Base-by-base conservation (phyloP, 257 asterid species). In the Lycium barbarum region DNA sequence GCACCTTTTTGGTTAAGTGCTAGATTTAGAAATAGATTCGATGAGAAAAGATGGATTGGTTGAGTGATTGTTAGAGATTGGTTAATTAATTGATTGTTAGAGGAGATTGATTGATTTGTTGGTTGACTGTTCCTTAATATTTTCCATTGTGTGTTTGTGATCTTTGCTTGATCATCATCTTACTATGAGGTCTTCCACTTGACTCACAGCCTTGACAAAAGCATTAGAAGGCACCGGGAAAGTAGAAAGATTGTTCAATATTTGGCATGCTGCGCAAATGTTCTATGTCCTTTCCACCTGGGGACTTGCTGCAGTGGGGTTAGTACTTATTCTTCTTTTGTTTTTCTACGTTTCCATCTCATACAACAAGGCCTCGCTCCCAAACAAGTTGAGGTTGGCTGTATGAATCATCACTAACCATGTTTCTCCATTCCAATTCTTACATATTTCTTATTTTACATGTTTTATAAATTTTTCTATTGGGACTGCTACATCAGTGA, bases 301-400 rank as follows among this genome's bases (percentile, higher is more conserved):
- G 99, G 95, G 99, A 54, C 96, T 97, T 91, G 94, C 98, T 78
- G 89, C 94, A 36, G 91, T 97, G 10, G 96, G 99, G 98, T 96
- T 86, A 84, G 87, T 83, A 85, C 83, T 53, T 40, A 45, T 85
- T 26, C 5, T 33, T 40, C 36, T 13, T 1, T 57, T 53, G 40
- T 35, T 74, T 45, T 5, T n/a, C 80, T 83, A 79, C 47, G 26
- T 54, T 71, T 76, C 53, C 11, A 57, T 43, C 49, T 57, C 45
- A 59, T 83, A n/a, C 65, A 47, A 45, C 20, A n/a, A 45, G 59
- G 33, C 20, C 22, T 59, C 68, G 22, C 33, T 65, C 53, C 59
- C 45, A 72, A 62, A 49, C 12, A 47, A 38, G 10, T 38, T 61
- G 15, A 62, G 58, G 38, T 20, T 0, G 9, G 9, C 6, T 45